Conservation (phyloP, 345 rosid genomes). For the Eucalyptus caleyi region DNA sequence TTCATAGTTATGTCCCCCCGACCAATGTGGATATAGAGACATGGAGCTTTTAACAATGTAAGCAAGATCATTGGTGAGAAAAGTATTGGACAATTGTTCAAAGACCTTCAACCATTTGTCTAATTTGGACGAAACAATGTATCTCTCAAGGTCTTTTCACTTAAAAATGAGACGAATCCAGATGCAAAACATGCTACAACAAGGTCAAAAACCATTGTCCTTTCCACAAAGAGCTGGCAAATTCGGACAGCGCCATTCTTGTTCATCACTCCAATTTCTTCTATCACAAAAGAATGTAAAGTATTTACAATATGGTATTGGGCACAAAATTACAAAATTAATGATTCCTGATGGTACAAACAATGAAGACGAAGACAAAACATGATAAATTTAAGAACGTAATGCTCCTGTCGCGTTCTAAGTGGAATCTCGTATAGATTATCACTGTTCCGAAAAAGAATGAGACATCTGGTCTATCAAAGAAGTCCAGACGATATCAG, state of each 20-base stretch:
- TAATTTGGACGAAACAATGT: neutral
- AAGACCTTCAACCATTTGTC: neutral
- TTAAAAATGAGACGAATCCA: neutral
- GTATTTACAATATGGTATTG: neutral
- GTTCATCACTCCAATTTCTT: neutral
- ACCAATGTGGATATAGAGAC: neutral
- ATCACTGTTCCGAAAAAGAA: neutral
- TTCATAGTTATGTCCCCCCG: neutral
- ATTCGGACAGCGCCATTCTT: neutral
- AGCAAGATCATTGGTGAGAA: neutral
- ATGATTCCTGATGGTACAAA: neutral
- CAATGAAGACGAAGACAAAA: neutral
- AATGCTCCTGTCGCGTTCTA: neutral
- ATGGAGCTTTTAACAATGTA: neutral
- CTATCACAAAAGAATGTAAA: neutral
- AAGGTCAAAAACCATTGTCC: neutral
- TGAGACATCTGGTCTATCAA: neutral
- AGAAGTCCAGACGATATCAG: neutral
- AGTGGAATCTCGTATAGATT: neutral
- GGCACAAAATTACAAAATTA: neutral
- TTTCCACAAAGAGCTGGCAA: neutral
- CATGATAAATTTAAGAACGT: neutral
- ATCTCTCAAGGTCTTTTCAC: neutral
- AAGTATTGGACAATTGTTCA: neutral
- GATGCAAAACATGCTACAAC: neutral